phyloP scores from a whole-genome alignment of 2,329 filamentous ascomycete genomes.

The Aspergillus sp. region DNA sequence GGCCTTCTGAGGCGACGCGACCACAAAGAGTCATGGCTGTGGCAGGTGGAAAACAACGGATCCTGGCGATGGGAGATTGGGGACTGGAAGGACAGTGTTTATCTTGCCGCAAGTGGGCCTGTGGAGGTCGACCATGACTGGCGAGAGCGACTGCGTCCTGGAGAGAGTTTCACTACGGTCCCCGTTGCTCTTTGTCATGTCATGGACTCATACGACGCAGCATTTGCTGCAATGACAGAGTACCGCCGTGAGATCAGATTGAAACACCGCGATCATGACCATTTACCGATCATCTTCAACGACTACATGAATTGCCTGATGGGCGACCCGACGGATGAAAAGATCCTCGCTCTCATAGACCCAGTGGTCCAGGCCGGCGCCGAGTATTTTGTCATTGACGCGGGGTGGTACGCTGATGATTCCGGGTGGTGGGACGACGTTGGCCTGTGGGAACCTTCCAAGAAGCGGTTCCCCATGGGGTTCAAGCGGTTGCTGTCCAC shows the following conservation, averaged over 20 bases:
- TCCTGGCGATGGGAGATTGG: conserved; percentile 40
- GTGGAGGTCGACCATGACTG: conserved; percentile 28
- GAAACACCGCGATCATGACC: conserved; percentile 28
- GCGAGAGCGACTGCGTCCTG: conserved; percentile 22
- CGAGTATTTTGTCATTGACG: conserved; percentile 39
- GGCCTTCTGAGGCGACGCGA: conserved; percentile 24
- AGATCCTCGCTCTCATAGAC: conserved; percentile 30
- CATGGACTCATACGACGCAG: conserved; percentile 17
- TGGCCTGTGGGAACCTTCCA: conserved; percentile 34
- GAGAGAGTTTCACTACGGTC: conserved; percentile 22
- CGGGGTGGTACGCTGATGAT: conserved; percentile 39
- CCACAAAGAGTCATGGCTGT: conserved; percentile 29
- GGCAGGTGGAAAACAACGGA: conserved; percentile 38
- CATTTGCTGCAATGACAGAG: conserved; percentile 27
- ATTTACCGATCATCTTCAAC: conserved; percentile 37
- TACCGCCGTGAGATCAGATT: conserved; percentile 32
- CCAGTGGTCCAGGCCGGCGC: conserved; percentile 28
- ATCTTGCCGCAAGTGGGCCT: conserved; percentile 29
- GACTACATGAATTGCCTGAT: conserved; percentile 44
- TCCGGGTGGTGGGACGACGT: conserved; percentile 39
- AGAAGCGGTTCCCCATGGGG: conserved; percentile 31
- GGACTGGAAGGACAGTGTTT: conserved; percentile 34
- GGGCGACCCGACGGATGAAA: conserved; percentile 36
- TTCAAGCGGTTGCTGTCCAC: conserved; percentile 25
- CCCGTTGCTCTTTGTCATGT: conserved; percentile 25